Base-by-base conservation (phyloP, 108 stramenopile genomes). In the Fragilariopsis cylindrus region DNA sequence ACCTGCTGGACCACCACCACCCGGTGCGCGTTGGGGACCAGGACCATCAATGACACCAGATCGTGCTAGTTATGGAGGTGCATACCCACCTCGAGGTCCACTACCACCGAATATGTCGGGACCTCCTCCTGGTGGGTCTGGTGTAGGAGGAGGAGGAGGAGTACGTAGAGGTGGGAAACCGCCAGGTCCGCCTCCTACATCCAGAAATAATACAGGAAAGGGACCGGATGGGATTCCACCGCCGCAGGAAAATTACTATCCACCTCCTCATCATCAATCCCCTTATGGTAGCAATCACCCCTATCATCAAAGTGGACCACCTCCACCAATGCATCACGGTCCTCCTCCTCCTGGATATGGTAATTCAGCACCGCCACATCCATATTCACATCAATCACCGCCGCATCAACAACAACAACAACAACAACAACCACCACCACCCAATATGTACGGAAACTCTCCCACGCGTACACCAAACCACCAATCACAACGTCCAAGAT, bases 11-110 rank as follows among this genome's bases (percentile, higher is more conserved):
- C 62, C 62, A 5, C 82, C 77, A 30, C 75, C 81, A 11, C 77
- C 81, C 4, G 67, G 65, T 6, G 6, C 72, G 43, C 75, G 78
- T 73, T 75, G 75, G 40, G 60, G 42, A 50, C 76, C 73, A 73
- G 75, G 71, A 1, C 80, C 79, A 19, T 43, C 80, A 4, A 81
- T 81, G 80, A 71, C 74, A 18, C 80, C 75, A 19, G 80, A 81
- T 56, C 74, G 80, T 40, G 67, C 53, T 6, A 71, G 56, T 16
- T 76, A 81, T 55, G 71, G 75, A 40, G 66, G 65, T 12, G 70
- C 56, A 3, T 79, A 79, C 55, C 71, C 71, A 49, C 18, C 67
- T 11, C 16, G 78, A 46, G 78, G 72, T 12, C 75, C 75, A 9
- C 75, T 58, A 19, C 72, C 72, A 45, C 68, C 72, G n/a, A 3